Evolutionary conservation across 208 protist genomes (phyloP).

Genomic region (Naegleria gruberi): DNA sequence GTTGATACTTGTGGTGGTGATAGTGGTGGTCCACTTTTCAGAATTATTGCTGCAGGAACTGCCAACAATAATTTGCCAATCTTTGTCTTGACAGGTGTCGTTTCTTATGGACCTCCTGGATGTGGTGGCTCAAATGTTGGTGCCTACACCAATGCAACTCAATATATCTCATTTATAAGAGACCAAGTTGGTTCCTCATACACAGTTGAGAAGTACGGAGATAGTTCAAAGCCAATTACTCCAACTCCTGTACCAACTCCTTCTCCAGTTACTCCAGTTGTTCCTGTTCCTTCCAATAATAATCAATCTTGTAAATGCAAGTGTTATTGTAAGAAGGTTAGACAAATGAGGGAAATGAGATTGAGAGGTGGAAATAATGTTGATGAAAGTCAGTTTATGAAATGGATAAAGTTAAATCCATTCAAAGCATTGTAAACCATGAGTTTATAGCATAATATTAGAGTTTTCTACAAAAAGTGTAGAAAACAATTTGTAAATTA

Average conservation of each 20-base stretch:
- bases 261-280: not conserved
- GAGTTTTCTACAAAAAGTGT: too few species aligned
- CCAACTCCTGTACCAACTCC: not conserved
- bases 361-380: too few species aligned
- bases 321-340: not conserved
- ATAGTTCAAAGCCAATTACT: not conserved
- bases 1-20: not conserved
- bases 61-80: not conserved
- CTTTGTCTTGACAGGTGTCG: not conserved
- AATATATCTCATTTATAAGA: not conserved
- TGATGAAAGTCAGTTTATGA: too few species aligned
- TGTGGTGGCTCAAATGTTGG: not conserved
- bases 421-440: too few species aligned
- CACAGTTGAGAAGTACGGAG: not conserved
- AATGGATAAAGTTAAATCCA: too few species aligned
- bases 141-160: not conserved
- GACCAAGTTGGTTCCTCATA: not conserved
- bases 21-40: not conserved
- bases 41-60: not conserved
- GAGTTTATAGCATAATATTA: too few species aligned
- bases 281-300: too few species aligned
- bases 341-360: not conserved
- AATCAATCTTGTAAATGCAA: not conserved
- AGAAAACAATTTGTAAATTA: too few species aligned
- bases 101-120: not conserved